Base-by-base conservation (phyloP, 192 early-diverging fungal genomes). In the Entomortierella beljakovae region DNA sequence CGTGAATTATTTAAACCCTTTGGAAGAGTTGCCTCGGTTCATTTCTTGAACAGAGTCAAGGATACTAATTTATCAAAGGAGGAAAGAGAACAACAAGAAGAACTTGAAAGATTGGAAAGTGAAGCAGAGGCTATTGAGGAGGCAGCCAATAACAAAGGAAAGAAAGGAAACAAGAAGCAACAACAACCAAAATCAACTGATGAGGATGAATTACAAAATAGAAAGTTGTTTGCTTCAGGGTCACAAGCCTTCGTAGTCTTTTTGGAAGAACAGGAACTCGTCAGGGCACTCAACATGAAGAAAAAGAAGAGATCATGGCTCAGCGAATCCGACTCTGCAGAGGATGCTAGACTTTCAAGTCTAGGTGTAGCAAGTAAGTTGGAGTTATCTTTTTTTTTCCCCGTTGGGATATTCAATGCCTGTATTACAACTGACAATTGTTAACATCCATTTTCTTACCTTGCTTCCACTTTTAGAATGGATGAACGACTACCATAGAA, bases 161-260 rank as follows among this genome's bases (percentile, higher is more conserved):
- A 50, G 50, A 80, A 60, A 62, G 66, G 48, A 61, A 60, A 40
- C 20, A 79, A 55, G 70, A 82, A 46, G 71, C 72, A 58, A 28
- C 38, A 49, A 23, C 32, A n/a, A 25, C 50, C 33, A 52, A 55
- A 67, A 59, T 23, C 35, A 29, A 64, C 76, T 13, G 80, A 71
- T 15, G 56, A 34, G 15, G 62, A 67, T 46, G 57, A 57, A 61
- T 59, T 28, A 54, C 76, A 38, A 68, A 83, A 51, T 48, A 86
- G 72, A 80, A 79, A 35, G 35, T 42, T 90, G 38, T 76, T 85
- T 38, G 56, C 63, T 7, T 82, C 88, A 0, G 92, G 89, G 32
- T 81, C 87, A 32, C 86, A 83, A 33, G 92, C 92, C 8, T 90
- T 90, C 59, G 82, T 94, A 9, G 87, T 93, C 35, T 90, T 98